phyloP scores from a whole-genome alignment of 805 yeast species.

The Metschnikowia santaceciliae region DNA sequence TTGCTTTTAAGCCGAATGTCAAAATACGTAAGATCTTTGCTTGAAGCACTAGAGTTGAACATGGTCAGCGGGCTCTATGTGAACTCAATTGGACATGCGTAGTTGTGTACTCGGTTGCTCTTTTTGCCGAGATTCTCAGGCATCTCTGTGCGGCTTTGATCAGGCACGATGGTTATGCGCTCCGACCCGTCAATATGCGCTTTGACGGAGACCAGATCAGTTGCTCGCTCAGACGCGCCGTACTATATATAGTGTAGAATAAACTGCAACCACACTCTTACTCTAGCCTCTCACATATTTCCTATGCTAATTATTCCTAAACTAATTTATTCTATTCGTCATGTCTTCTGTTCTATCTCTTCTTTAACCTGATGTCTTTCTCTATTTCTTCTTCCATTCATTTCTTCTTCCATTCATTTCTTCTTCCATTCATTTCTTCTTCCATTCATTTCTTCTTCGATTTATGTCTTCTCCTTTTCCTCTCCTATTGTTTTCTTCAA shows the following conservation, averaged over 20 bases:
- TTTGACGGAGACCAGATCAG: neutral
- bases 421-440: no score
- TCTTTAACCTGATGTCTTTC: no score
- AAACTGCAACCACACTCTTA: no score
- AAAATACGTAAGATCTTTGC: slow-evolving; percentile 28
- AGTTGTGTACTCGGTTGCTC: neutral
- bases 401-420: no score
- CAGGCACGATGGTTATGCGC: neutral
- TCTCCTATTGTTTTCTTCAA: no score
- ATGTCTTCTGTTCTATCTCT: no score
- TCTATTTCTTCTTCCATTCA: no score
- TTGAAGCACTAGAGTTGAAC: slow-evolving; percentile 1
- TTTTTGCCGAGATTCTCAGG: slow-evolving; percentile 1
- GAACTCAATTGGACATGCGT: neutral
- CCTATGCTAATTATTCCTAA: no score
- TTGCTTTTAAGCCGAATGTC: slow-evolving; percentile 38
- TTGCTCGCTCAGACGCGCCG: neutral
- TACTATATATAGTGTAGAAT: neutral
- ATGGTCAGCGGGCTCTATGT: neutral
- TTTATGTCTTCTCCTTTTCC: no score
- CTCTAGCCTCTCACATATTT: no score
- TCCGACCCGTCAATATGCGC: neutral
- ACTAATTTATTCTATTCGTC: no score
- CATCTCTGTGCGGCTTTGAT: neutral
- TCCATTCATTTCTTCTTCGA: no score